Percentiles rank a stretch among this genome's conserved stretches.
Conservation (phyloP, 192 early-diverging fungal species). For the Mortierella alpina region DNA sequence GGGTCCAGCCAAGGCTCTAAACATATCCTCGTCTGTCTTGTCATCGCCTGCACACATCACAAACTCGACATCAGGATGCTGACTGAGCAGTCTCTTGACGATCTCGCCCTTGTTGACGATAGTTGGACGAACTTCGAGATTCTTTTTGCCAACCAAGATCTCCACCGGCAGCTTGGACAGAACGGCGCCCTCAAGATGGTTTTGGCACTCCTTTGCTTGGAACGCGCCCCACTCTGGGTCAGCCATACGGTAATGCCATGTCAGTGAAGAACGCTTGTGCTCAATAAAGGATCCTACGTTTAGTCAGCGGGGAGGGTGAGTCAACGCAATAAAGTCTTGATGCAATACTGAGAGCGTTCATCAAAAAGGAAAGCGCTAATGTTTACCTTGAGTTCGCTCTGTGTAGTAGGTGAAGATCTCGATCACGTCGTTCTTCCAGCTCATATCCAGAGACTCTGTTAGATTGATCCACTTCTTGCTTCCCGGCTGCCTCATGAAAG, state of each 20-base stretch:
- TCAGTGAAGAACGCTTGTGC: constrained; percentile 90
- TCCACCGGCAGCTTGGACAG: constrained; percentile 97
- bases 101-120: constrained; percentile 98
- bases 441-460: constrained; percentile 80
- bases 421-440: constrained; percentile 93
- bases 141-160: constrained; percentile 96
- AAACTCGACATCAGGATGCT: constrained; percentile 83
- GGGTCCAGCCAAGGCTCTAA: constrained; percentile 69
- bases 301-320: neutral
- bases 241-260: constrained; percentile 96
- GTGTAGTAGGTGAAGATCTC: constrained; percentile 96
- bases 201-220: constrained; percentile 98
- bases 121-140: constrained; percentile 92
- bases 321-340: neutral
- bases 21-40: constrained; percentile 99
- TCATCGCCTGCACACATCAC: constrained; percentile 96
- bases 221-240: constrained; percentile 96
- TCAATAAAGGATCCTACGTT: constrained; percentile 81
- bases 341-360: neutral
- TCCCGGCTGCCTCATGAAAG: constrained; percentile 88
- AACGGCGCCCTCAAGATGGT: constrained; percentile 91
- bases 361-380: neutral
- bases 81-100: constrained; percentile 82
- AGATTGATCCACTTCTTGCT: constrained; percentile 79
- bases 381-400: constrained; percentile 85